Evolutionary conservation across 495 filamentous ascomycete species (phyloP).

Genomic region (Platismatia glauca): DNA sequence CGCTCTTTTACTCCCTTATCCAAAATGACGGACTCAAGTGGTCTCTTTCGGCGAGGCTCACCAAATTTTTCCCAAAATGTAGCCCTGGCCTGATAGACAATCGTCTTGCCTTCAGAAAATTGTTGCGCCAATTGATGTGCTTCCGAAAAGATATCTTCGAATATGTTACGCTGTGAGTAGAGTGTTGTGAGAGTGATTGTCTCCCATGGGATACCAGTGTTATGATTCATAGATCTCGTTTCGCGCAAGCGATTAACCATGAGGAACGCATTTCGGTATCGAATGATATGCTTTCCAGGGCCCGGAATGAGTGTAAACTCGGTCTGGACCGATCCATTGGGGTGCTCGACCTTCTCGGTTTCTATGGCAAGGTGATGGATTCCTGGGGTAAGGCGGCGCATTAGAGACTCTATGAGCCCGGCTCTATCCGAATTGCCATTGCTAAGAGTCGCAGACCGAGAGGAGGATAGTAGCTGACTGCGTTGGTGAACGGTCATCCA

Average conservation of each 20-base stretch:
- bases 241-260: constrained; percentile 77
- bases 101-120: constrained; percentile 85
- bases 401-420: constrained; percentile 43
- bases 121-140: constrained; percentile 68
- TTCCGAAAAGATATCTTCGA: constrained; percentile 76
- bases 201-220: constrained; percentile 82
- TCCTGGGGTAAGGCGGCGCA: constrained; percentile 50
- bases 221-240: constrained; percentile 57
- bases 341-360: constrained; percentile 50
- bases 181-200: constrained; percentile 87
- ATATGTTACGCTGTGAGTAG: constrained; percentile 75
- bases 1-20: constrained; percentile 77
- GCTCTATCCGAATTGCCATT: constrained; percentile 22
- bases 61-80: constrained; percentile 80
- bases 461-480: constrained; percentile 34
- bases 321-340: constrained; percentile 60
- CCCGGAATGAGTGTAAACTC: constrained; percentile 86
- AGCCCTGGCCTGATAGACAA: constrained; percentile 78
- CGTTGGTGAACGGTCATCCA: constrained; percentile 85
- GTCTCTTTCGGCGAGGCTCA: constrained; percentile 76
- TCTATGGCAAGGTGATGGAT: constrained; percentile 62
- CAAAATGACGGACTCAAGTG: constrained; percentile 78
- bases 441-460: constrained; percentile 24
- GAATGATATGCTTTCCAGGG: constrained; percentile 76
- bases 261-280: constrained; percentile 77